A percentile compares a stretch with the other conserved stretches of the same genome.
Conservation (phyloP, 306 rosid genomes). For the Prunus fruticosa region DNA sequence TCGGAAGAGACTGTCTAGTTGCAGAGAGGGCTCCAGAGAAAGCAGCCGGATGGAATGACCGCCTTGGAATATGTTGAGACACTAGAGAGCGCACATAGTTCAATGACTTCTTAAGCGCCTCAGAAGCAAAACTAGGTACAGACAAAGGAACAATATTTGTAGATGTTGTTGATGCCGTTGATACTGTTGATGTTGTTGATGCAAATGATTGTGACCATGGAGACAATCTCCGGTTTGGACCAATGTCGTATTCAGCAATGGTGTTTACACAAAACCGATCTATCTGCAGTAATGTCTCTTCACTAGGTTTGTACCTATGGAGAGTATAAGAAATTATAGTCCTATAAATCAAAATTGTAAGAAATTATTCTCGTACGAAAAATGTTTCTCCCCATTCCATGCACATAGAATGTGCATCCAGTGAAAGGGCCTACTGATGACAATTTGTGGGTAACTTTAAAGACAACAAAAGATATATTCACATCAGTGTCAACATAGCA, state of each 20-base stretch:
- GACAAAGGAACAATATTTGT: slow-evolving; percentile 61
- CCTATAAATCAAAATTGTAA: slow-evolving; percentile 6
- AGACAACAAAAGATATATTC: neutral
- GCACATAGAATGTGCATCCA: neutral
- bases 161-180: slow-evolving; percentile 28
- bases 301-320: slow-evolving; percentile 87
- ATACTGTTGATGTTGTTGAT: slow-evolving; percentile 46
- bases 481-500: neutral
- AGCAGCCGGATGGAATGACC: slow-evolving; percentile 81
- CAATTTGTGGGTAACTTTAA: neutral
- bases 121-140: slow-evolving; percentile 81
- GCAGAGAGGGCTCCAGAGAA: slow-evolving; percentile 79
- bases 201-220: slow-evolving; percentile 57
- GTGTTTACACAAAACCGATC: slow-evolving; percentile 94
- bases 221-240: slow-evolving; percentile 51
- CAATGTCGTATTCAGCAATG: slow-evolving; percentile 73
- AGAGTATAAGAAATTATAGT: slow-evolving; percentile 23
- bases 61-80: slow-evolving; percentile 82
- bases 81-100: slow-evolving; percentile 91
- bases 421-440: neutral
- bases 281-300: slow-evolving; percentile 86
- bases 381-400: slow-evolving; percentile 10
- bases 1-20: slow-evolving; percentile 80
- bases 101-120: slow-evolving; percentile 78
- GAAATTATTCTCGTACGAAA: slow-evolving; percentile 12